These are phyloP conservation scores for Diplocarpon mali DNA, from an alignment of 2,329 filamentous ascomycete species.

Conservation along the genomic window DNA sequence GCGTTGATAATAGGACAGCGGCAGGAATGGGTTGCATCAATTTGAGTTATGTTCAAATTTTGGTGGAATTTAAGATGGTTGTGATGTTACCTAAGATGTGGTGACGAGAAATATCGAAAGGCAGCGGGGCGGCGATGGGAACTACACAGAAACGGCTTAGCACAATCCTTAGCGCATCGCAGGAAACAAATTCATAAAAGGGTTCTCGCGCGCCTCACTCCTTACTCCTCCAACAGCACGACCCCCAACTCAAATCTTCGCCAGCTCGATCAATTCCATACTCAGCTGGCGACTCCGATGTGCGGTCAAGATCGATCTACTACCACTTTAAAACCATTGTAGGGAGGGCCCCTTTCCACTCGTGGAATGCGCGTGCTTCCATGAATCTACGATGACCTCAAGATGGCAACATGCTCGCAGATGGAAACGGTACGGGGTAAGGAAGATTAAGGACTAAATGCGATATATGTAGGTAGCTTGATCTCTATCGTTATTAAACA, in stretches of 20 bases:
- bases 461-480: constrained; percentile 3
- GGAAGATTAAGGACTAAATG: background rate
- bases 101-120: constrained; percentile 1
- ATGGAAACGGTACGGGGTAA: background rate
- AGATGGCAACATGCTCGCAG: constrained; percentile 41
- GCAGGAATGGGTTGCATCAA: constrained; percentile 12
- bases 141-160: background rate
- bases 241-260: constrained; percentile 70
- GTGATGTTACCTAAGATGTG: background rate
- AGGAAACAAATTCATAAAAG: background rate
- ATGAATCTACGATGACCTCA: constrained; percentile 60
- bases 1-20: background rate
- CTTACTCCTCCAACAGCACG: constrained; percentile 38
- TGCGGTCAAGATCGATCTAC: constrained; percentile 50
- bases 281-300: constrained; percentile 62
- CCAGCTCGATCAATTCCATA: constrained; percentile 42
- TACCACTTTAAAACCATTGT: constrained; percentile 75
- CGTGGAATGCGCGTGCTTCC: constrained; percentile 35
- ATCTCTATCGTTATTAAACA: background rate
- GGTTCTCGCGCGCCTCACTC: constrained; percentile 7
- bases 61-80: too few species aligned
- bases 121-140: background rate
- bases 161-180: background rate
- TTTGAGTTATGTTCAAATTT: background rate
- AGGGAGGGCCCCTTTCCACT: constrained; percentile 48